Evolutionary conservation across 805 yeast species (phyloP), one percentile per base, ranked within the genome.

Genomic region (Huiozyma naganishii): DNA sequence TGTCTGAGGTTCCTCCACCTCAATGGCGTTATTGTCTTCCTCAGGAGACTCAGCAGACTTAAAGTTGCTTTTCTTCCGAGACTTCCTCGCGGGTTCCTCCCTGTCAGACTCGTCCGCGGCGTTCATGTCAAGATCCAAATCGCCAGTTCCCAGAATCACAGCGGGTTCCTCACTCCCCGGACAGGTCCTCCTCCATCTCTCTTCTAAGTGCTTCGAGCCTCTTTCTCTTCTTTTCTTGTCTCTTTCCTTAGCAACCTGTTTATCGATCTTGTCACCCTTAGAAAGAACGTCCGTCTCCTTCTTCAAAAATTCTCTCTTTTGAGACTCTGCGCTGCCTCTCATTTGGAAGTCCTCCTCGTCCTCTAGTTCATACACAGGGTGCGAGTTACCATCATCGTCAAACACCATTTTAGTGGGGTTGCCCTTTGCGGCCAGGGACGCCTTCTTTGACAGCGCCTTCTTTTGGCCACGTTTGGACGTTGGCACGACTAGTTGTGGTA

Each of bases 371-470:
- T 92, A 92, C 5, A 90, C 70, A 7, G 95, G 84, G 63, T 90
- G 97, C 0, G 97, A 82, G 5, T 71, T 72, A 28, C 99, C 99
- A 3, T 90, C 97, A 49, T 92, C 98, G 58, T 92, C 99, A 58
- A 90, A 92, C 44, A 76, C 72, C 52, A 90, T 62, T 60, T 88
- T 92, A 17, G 83, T 77, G 12, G 95, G 82, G 45, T 77, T 74
- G 1, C 86, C 85, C 48, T 74, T 74, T 10, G 70, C 59, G 39
- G 79, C 67, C 27, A 78, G 52, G 1, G 88, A 75, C 35, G 77
- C 74, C 61, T 90, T 92, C 68, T 84, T 88, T 9, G 95, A 85
- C 33, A 89, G 69, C 0, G 97, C 97, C 52, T 77, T 80, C 70
- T 86, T 92, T 37, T 77, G 78, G 5, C 82, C 80, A 53, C 98